A percentile compares a stretch with the other conserved stretches of the same genome.
These are phyloP conservation scores for Aspergillus ustus DNA, from an alignment of 2,329 filamentous ascomycete species.

Conservation along the genomic window DNA sequence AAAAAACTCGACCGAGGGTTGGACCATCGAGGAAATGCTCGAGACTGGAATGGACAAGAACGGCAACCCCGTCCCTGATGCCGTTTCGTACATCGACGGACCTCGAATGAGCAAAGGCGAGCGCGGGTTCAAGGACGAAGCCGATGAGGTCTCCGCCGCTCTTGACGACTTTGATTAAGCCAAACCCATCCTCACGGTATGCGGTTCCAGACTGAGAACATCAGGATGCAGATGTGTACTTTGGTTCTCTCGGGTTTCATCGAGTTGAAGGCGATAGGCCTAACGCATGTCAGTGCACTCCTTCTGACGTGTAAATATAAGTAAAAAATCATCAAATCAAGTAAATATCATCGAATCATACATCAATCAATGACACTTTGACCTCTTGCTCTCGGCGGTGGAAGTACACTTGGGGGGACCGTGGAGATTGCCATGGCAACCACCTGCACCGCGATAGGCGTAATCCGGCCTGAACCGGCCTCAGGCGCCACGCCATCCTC, in stretches of 20 bases:
- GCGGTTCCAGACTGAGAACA: background rate
- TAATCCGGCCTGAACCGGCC: slow-evolving; percentile 19
- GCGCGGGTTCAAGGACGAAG: slow-evolving; percentile 26
- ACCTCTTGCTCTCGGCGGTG: background rate
- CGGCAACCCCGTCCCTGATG: slow-evolving; percentile 41
- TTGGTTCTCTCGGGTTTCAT: background rate
- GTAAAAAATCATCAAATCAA: background rate
- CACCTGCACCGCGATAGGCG: slow-evolving; percentile 4
- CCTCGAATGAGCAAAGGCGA: slow-evolving; percentile 24
- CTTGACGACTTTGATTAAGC: slow-evolving; percentile 36
- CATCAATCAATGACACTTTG: background rate
- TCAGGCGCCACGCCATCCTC: slow-evolving; percentile 26
- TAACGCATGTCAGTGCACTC: background rate
- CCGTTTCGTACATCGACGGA: slow-evolving; percentile 27
- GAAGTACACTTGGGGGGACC: background rate
- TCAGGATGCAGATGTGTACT: background rate
- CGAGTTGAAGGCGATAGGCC: background rate
- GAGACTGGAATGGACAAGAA: slow-evolving; percentile 35
- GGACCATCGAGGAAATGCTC: slow-evolving; percentile 35
- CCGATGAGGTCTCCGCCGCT: slow-evolving; percentile 38
- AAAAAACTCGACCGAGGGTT: slow-evolving; percentile 21
- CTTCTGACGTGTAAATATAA: slow-evolving; percentile 1
- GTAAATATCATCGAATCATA: slow-evolving; percentile 1
- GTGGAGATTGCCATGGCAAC: slow-evolving; percentile 37
- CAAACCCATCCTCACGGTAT: background rate